Evolutionary conservation across 2,329 filamentous ascomycete genomes (phyloP), one percentile per base, ranked within the genome.

Genomic region (Monilinia fructicola): DNA sequence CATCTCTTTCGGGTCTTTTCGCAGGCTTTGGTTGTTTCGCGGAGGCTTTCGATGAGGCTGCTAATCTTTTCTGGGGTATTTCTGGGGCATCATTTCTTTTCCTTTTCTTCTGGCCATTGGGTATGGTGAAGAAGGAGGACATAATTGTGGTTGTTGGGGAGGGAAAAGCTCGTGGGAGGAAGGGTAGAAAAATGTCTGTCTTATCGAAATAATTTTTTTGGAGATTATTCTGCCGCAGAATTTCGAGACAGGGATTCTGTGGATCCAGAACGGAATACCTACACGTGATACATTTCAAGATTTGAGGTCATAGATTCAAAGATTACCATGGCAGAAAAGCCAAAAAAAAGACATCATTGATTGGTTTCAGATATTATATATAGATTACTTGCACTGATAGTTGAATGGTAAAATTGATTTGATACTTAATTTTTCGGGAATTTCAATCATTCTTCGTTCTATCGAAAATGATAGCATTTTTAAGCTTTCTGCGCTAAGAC

Each of bases 91-190:
- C 78, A 9, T 81, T 75, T 69, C 93, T 85, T 83, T 98, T 98
- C 74, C 95, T 85, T 84, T 98, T 98, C 81, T 91, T 92, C 76
- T 94, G 90, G 61, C 90, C 90, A 52, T 90, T 90, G 7, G 95
- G 93, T 50, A 90, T 82, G 62, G 93, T 97, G 80, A 99, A 99
- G 80, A 98, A 99, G 50, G 93, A 97, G 75, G 94, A 96, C 93
- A 96, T 96, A 35, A 38, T 70, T 58, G 58, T 55, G 46, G 60
- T 50, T 42, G 53, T 58, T 48, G 53, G 10, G 53, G 23, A 38
- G 35, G 31, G 18, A 48, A 7, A 58, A 35, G 53, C 28, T 64
- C 53, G 54, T 31, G 18, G 42, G 58, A 23, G 62, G 21, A 64
- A 44, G 38, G 44, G 44, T 35, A 53, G 31, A 66, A 66, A 65